Conservation (phyloP, 768 basidiomycete genomes). For the Exidia glandulosa region DNA sequence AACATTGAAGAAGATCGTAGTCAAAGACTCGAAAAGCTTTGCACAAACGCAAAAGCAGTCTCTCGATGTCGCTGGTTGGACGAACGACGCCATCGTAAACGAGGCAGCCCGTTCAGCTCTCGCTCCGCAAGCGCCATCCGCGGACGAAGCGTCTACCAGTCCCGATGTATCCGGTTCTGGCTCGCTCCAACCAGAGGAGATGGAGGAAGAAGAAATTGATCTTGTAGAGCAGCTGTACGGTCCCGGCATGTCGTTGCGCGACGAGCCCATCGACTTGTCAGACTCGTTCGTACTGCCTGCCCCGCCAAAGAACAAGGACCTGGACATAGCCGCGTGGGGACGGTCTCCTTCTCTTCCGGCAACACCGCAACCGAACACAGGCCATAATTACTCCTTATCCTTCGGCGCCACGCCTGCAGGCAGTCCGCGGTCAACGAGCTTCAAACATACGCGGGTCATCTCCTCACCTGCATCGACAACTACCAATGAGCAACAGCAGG, state of each 20-base stretch:
- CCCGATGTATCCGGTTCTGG: background rate
- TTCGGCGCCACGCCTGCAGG: background rate
- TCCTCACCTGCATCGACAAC: slow-evolving; percentile 1
- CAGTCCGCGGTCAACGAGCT: slow-evolving; percentile 1
- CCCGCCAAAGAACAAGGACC: slow-evolving; percentile 76
- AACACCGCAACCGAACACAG: slow-evolving; percentile 23
- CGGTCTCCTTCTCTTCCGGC: slow-evolving; percentile 36
- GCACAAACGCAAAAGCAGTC: background rate
- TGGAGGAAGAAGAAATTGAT: slow-evolving; percentile 89
- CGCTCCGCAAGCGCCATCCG: background rate
- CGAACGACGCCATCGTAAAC: background rate
- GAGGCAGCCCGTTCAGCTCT: background rate
- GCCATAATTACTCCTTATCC: background rate
- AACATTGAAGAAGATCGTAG: slow-evolving; percentile 62
- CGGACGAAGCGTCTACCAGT: background rate
- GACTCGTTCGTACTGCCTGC: slow-evolving; percentile 77
- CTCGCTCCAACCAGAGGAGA: slow-evolving; percentile 12
- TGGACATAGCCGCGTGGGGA: slow-evolving; percentile 82
- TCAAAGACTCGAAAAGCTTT: slow-evolving; percentile 34
- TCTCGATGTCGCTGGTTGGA: background rate
- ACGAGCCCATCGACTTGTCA: slow-evolving; percentile 62
- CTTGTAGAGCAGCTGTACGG: slow-evolving; percentile 95
- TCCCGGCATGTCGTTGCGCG: slow-evolving; percentile 56
- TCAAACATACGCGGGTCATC: background rate
- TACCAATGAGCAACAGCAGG: background rate